These are phyloP conservation scores for Micractinium conductrix DNA, from an alignment of 139 green algal genomes.

Conservation along the genomic window DNA sequence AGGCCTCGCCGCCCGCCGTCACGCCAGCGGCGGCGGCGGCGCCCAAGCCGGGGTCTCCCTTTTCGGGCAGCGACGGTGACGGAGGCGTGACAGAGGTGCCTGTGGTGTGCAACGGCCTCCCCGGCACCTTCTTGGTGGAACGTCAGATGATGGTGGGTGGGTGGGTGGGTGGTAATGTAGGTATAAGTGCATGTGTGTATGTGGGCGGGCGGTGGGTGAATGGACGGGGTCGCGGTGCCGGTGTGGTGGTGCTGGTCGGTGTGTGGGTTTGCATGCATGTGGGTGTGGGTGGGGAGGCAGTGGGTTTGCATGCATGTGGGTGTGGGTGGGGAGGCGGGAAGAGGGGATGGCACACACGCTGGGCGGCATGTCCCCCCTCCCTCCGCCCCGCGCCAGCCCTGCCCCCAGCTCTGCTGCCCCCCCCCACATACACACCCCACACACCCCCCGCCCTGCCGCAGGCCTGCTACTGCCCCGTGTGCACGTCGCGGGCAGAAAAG, in stretches of 20 bases:
- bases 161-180: neutral
- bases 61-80: neutral
- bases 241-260: no score
- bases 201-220: neutral
- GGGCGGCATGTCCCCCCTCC: no score
- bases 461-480: constrained; percentile 40
- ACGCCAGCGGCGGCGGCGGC: neutral
- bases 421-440: no score
- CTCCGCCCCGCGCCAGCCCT: no score
- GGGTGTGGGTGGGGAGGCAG: no score
- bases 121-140: constrained; percentile 23
- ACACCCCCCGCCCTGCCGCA: neutral
- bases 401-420: neutral
- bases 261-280: neutral
- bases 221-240: neutral
- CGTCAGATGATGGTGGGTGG: constrained; percentile 21
- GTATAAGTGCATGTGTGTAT: neutral
- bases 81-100: neutral
- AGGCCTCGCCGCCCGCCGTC: neutral
- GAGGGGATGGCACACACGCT: no score
- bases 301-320: no score
- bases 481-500: constrained; percentile 2
- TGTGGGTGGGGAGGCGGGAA: no score
- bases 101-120: constrained; percentile 14
- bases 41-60: neutral